Conservation (phyloP, 352 stramenopile species). For the Phytophthora pistaciae region DNA sequence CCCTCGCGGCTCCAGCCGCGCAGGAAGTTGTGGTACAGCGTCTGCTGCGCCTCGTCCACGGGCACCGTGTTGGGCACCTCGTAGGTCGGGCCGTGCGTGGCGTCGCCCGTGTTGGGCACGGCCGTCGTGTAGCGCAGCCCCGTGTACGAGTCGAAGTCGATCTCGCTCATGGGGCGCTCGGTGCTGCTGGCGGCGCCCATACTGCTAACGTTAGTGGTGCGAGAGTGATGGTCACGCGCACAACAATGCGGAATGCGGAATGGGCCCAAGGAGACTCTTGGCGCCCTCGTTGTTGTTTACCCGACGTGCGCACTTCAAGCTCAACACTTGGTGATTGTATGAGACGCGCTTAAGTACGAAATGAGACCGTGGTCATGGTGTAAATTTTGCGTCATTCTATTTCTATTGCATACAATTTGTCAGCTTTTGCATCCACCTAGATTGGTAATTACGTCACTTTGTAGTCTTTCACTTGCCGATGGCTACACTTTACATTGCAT, state of each 20-base stretch:
- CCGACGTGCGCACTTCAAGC: constrained; percentile 4
- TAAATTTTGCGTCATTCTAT: background rate
- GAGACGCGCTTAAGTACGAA: background rate
- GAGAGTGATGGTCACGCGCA: constrained; percentile 11
- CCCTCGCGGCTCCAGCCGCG: constrained; percentile 32
- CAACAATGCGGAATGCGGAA: background rate
- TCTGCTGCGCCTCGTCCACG: constrained; percentile 48
- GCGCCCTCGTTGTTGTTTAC: constrained; percentile 13
- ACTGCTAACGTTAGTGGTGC: background rate
- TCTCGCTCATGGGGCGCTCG: constrained; percentile 52
- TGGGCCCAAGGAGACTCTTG: background rate
- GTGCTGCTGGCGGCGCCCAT: constrained; percentile 60
- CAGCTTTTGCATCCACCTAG: background rate
- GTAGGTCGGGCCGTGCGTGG: constrained; percentile 50
- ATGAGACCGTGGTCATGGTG: background rate
- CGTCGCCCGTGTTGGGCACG: constrained; percentile 50
- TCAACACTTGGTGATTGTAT: background rate
- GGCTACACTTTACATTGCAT: constrained; percentile 12
- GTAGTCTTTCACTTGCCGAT: background rate
- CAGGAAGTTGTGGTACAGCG: constrained; percentile 53
- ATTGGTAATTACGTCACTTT: background rate
- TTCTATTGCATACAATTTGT: background rate
- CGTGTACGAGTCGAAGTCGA: constrained; percentile 67
- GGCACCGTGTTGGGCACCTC: constrained; percentile 34
- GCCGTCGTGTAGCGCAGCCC: constrained; percentile 51